These are phyloP conservation scores for Fusarium sp. DNA, from an alignment of 2,329 filamentous ascomycete genomes.

Conservation along the genomic window DNA sequence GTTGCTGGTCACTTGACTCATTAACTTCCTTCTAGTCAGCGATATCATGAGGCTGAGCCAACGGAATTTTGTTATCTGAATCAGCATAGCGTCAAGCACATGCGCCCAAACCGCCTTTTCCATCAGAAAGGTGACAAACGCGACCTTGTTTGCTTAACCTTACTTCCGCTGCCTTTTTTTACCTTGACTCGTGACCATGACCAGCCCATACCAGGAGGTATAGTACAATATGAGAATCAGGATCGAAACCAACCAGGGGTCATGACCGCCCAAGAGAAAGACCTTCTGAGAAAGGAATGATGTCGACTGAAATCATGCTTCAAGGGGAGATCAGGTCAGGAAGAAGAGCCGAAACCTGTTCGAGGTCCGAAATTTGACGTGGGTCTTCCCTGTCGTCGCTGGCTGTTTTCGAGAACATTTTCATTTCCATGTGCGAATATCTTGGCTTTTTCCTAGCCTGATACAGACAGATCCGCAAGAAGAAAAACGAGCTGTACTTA, in stretches of 20 bases:
- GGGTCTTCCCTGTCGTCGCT: conserved; percentile 11
- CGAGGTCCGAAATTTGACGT: conserved; percentile 39
- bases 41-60: conserved; percentile 19
- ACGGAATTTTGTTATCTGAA: conserved; percentile 10
- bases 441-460: not conserved
- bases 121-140: conserved; percentile 5
- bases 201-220: conserved; percentile 29
- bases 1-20: conserved; percentile 31
- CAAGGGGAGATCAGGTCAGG: conserved; percentile 26
- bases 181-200: conserved; percentile 30
- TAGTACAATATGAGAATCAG: conserved; percentile 20
- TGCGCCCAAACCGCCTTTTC: conserved; percentile 25
- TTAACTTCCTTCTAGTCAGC: conserved; percentile 23
- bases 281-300: conserved; percentile 39
- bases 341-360: conserved; percentile 40
- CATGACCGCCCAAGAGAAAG: conserved; percentile 18
- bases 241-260: conserved; percentile 8
- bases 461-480: not conserved
- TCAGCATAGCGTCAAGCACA: conserved; percentile 20
- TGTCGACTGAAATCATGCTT: conserved; percentile 27
- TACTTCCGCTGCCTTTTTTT: conserved; percentile 1
- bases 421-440: conserved; percentile 17
- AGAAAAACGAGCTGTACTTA: not conserved
- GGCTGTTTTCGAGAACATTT: conserved; percentile 27
- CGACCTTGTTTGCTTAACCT: not conserved